Base-by-base conservation (phyloP, 169 alveolate genomes). In the Plasmodium relictum region DNA sequence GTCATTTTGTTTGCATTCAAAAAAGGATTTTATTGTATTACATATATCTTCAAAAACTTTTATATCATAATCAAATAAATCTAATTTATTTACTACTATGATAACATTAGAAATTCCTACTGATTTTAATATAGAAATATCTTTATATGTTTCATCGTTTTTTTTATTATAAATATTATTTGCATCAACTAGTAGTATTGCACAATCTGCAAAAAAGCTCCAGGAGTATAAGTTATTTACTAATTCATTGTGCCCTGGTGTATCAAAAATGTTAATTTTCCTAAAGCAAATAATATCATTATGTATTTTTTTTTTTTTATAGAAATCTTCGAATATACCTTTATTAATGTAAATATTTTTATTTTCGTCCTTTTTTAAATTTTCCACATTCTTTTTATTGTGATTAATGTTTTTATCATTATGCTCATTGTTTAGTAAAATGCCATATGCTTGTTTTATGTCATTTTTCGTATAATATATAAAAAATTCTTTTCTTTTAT, bases 191-290 rank as follows among this genome's bases (percentile, higher is more conserved):
- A 93, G 90, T 54, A 93, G 72, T 10, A 93, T 66, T 16, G 95
- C 96, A 18, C 93, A 69, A 63, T 68, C 91, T 18, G 96, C 96
- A 87, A 91, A 93, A n/a, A 92, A 83, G n/a, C 95, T 93, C 14
- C 96, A 93, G 12, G 88, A 31, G 24, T 88, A 93, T 52, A 93
- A 93, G 62, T 89, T 93, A 62, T 88, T 70, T 18, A 93, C 91
- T 44, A 93, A 88, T 66, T 93, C 96, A 20, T 88, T 92, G 20
- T 93, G 96, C 3, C 96, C 96, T 9, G 96, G 96, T 5, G 96
- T 93, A 69, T 93, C 96, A 48, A 93, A 92, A 56, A 93, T 85
- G 44, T 93, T 92, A n/a, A 93, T 42, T 70, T 93, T 93, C 24
- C 92, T 76, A 63, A 70, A 48, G 41, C 70, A 87, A 45, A 70